Conservation (phyloP, 2,329 filamentous ascomycete species). For the Aciculosporium take region DNA sequence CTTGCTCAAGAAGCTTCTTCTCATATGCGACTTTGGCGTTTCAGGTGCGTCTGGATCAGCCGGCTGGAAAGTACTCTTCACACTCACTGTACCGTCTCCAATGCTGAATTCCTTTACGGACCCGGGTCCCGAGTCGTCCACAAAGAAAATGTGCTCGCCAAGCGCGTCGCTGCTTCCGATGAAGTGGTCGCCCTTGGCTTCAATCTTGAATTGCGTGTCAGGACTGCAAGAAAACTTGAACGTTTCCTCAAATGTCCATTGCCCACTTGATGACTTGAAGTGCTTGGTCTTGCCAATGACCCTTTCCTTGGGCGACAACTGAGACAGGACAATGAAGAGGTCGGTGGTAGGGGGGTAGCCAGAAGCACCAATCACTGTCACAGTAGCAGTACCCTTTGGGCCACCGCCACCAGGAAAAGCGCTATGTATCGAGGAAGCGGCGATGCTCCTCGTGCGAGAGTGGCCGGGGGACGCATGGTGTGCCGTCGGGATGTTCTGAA, state of each 20-base stretch:
- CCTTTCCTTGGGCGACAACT: constrained; percentile 56
- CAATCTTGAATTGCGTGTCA: constrained; percentile 73
- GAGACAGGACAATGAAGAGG: constrained; percentile 61
- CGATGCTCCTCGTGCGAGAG: constrained; percentile 41
- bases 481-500: constrained; percentile 11
- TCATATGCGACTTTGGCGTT: constrained; percentile 32
- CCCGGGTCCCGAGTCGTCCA: constrained; percentile 62
- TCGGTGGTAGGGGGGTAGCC: constrained; percentile 66
- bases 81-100: constrained; percentile 54
- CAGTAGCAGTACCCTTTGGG: constrained; percentile 60
- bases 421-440: constrained; percentile 53
- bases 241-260: constrained; percentile 59
- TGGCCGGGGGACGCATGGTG: constrained; percentile 24
- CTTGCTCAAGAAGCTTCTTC: constrained; percentile 43
- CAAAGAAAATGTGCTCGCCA: constrained; percentile 76
- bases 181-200: constrained; percentile 71
- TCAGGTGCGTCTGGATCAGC: constrained; percentile 31
- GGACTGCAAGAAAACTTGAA: constrained; percentile 67
- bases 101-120: constrained; percentile 61
- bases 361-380: constrained; percentile 64
- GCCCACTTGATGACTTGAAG: constrained; percentile 55
- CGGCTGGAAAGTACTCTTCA: constrained; percentile 58
- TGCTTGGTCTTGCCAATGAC: constrained; percentile 86
- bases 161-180: constrained; percentile 74
- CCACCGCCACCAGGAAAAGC: constrained; percentile 39